These are phyloP conservation scores for Penicillium longicatenatum DNA, from an alignment of 495 filamentous ascomycete species.

Conservation along the genomic window DNA sequence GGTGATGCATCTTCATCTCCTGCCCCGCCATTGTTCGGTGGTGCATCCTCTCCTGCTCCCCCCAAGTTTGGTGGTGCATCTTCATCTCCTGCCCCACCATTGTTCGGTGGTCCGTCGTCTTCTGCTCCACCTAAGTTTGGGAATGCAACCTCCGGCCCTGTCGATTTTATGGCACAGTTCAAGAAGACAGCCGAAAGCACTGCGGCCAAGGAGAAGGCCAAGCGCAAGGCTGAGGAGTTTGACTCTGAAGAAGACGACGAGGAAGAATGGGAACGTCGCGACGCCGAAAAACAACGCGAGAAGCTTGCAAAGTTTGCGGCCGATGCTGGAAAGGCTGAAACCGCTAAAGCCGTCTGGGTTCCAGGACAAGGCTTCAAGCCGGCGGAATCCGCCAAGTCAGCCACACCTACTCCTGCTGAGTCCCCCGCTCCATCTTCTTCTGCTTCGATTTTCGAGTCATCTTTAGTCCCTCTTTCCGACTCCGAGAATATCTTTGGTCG, in stretches of 20 bases:
- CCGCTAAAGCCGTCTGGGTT: conserved; percentile 34
- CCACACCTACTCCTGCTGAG: neutral
- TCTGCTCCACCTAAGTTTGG: conserved; percentile 38
- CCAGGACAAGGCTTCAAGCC: conserved; percentile 46
- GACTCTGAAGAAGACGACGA: conserved; percentile 58
- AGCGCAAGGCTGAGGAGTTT: conserved; percentile 57
- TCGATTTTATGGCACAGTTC: conserved; percentile 43
- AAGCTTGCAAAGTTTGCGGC: conserved; percentile 43
- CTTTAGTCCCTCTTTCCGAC: conserved; percentile 28
- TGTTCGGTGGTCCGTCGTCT: conserved; percentile 9
- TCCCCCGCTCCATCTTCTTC: conserved; percentile 13
- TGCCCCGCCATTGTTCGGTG: conserved; percentile 37
- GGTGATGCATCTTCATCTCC: conserved; percentile 8
- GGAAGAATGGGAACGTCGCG: conserved; percentile 49
- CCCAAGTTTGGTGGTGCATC: neutral
- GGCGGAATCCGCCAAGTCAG: conserved; percentile 27
- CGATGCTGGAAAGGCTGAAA: conserved; percentile 22
- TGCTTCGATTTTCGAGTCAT: conserved; percentile 26
- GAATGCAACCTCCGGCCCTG: conserved; percentile 16
- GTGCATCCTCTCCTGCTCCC: conserved; percentile 9
- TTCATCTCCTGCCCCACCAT: neutral
- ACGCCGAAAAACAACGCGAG: conserved; percentile 48
- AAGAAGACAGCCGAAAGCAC: conserved; percentile 36
- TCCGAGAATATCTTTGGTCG: conserved; percentile 64
- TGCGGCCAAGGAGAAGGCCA: conserved; percentile 45